Base-by-base conservation (phyloP, 1,284 basidiomycete genomes). In the Pseudozyma sp. region DNA sequence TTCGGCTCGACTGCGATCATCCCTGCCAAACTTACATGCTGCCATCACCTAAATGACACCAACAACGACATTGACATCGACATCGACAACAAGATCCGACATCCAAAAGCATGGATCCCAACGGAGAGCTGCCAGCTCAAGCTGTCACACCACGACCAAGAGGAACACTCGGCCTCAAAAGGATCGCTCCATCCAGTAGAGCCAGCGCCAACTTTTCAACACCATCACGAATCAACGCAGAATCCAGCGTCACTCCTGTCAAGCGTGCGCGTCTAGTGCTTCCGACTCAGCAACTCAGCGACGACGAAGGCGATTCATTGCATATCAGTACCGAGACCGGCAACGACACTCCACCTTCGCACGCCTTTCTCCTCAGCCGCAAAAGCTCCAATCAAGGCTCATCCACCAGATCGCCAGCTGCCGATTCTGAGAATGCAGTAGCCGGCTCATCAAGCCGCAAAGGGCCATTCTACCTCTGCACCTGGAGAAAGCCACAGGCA, bases 401-500 rank as follows among this genome's bases (percentile, higher is more conserved):
- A 31, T 31, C 39, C 10, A 38, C 14, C 38, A 19, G 40, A 8
- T 48, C 59, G 18, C 18, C 56, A 14, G 16, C 40, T 11, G 7
- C 18, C 12, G 13, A 9, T 9, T 38, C n/a, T 3, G 31, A 52
- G 36, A 58, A 44, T 19, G 44, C 68, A 47, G 44, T 39, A n/a
- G 21, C 59, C n/a, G 52, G 54, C 18, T 21, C 60, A n/a, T 61
- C 61, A 42, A 59, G 39, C 34, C 49, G 69, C 11, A 59, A 51
- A 7, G 79, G 77, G 12, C 78, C 77, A 3, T 83, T 74, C 56
- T 84, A 76, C 50, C 59, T 81, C 19, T 83, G 82, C 64, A 72
- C 74, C 12, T 85, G 80, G 79, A 88, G 93, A 25, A 92, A 91
- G 78, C 90, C 90, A 34, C 91, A 92, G 80, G 87, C 87, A 21